phyloP scores from a whole-genome alignment of 768 basidiomycete genomes.

The Pulveroboletus sp. region DNA sequence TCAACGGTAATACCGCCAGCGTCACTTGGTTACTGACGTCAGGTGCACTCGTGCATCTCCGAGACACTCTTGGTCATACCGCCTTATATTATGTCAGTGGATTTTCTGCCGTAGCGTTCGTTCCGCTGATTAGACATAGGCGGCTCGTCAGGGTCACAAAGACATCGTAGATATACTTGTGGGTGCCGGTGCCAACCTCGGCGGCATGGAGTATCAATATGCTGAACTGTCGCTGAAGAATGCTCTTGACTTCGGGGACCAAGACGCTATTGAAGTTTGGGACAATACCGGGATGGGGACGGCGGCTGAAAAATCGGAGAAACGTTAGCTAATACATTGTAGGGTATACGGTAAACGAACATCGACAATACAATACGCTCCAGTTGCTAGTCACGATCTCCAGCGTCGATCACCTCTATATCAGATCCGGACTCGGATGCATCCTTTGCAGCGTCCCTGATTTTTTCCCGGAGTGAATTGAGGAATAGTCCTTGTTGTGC shows the following conservation, averaged over 20 bases:
- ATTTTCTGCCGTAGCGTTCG: background rate
- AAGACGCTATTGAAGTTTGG: constrained; percentile 49
- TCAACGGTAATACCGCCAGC: constrained; percentile 53
- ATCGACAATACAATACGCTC: constrained; percentile 1
- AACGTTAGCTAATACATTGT: constrained; percentile 8
- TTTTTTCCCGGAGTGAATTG: constrained; percentile 51
- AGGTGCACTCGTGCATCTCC: constrained; percentile 78
- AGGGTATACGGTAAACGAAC: constrained; percentile 16
- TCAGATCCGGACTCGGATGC: constrained; percentile 23
- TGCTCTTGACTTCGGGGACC: constrained; percentile 40
- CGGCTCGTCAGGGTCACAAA: constrained; percentile 67
- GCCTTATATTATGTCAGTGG: constrained; percentile 72
- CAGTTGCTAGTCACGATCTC: constrained; percentile 14
- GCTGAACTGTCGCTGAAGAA: constrained; percentile 43
- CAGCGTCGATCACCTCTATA: constrained; percentile 25
- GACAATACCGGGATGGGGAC: constrained; percentile 42
- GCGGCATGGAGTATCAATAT: constrained; percentile 63
- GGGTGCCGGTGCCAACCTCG: constrained; percentile 70
- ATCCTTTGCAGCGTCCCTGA: constrained; percentile 36
- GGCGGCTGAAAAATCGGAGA: constrained; percentile 1
- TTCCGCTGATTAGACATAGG: constrained; percentile 38
- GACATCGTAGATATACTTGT: constrained; percentile 60
- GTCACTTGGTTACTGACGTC: constrained; percentile 54
- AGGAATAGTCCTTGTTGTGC: constrained; percentile 67
- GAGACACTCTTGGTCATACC: constrained; percentile 79